Evolutionary conservation across 257 asterid genomes (phyloP), one percentile per base, ranked within the genome.

Genomic region (Jasminum sambac): DNA sequence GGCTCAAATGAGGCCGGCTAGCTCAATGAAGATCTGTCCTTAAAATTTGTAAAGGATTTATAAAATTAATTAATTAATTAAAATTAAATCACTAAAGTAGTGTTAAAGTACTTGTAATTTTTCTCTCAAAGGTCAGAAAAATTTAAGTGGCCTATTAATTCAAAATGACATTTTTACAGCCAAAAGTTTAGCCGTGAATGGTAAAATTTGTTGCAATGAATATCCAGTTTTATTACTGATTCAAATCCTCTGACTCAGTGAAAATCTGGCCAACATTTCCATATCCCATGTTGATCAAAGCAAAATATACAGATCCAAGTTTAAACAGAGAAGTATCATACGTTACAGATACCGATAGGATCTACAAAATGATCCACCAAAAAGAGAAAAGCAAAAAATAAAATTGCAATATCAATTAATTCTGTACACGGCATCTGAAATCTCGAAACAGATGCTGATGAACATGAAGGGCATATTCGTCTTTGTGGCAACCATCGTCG

Each of bases 401-500:
- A 5, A 19, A 30, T 30, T 30, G 36, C 36, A 55, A 21, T 55
- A 21, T 66, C 58, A 71, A 64, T 75, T 74, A 40, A n/a, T n/a
- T n/a, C n/a, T 72, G 77, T 67, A 67, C 73, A 58, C n/a, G 71
- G 43, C 74, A 76, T 74, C 72, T 41, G 52, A 63, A 40, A 40
- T 77, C 71, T 30, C 64, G 66, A 39, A 60, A 63, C 42, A 63
- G 17, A 26, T 73, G 69, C 12, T 72, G 75, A 42, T 55, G 16
- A 30, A 55, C 70, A 64, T 42, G 69, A 55, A 0, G 72, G 82
- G 62, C 62, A 63, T 57, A 66, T 25, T 73, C 83, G 24, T 81
- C 88, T 6, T 21, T 59, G 66, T 69, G 72, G 76, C 79, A 73
- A 9, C 95, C 95, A 14, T 88, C 91, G 39, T 88, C 91, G 44